These are phyloP conservation scores for Heterobasidion irregulare DNA, from an alignment of 1,284 basidiomycete species.

Conservation along the genomic window DNA sequence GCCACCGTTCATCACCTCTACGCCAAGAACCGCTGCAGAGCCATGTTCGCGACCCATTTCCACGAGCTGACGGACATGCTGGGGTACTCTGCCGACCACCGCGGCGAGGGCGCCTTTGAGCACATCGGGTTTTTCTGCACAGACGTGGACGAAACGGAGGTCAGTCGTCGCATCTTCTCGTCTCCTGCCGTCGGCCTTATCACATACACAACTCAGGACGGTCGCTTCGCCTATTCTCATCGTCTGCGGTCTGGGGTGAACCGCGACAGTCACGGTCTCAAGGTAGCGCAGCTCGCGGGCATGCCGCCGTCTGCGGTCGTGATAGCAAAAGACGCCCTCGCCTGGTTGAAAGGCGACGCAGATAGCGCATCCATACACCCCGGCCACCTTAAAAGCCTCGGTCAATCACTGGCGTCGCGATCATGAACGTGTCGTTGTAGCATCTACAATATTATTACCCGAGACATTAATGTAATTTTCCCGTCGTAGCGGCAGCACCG, in stretches of 20 bases:
- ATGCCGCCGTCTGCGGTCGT: slow-evolving; percentile 63
- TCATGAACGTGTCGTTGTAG: not conserved
- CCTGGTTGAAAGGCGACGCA: slow-evolving; percentile 24
- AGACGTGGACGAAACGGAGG: slow-evolving; percentile 70
- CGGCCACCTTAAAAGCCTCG: slow-evolving; percentile 19
- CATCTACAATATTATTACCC: not conserved
- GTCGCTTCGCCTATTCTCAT: slow-evolving; percentile 80
- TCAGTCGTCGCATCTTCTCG: slow-evolving; percentile 18
- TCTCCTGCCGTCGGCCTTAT: slow-evolving; percentile 2
- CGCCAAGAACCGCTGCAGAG: slow-evolving; percentile 66
- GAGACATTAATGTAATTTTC: not conserved
- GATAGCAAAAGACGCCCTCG: slow-evolving; percentile 47
- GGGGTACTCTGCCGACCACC: slow-evolving; percentile 37
- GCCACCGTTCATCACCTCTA: slow-evolving; percentile 82
- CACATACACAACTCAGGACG: slow-evolving; percentile 35
- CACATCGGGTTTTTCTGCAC: slow-evolving; percentile 85
- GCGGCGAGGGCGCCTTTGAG: slow-evolving; percentile 38
- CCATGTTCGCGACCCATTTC: slow-evolving; percentile 95
- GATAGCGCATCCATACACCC: slow-evolving; percentile 12
- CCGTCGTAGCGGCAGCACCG: not conserved
- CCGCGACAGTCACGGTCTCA: slow-evolving; percentile 86
- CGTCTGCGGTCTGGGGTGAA: slow-evolving; percentile 79
- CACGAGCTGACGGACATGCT: slow-evolving; percentile 89
- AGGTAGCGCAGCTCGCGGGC: slow-evolving; percentile 84
- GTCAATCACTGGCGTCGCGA: slow-evolving; percentile 17